Conservation (phyloP, 495 filamentous ascomycete genomes). For the Lasiosphaeris hirsuta region DNA sequence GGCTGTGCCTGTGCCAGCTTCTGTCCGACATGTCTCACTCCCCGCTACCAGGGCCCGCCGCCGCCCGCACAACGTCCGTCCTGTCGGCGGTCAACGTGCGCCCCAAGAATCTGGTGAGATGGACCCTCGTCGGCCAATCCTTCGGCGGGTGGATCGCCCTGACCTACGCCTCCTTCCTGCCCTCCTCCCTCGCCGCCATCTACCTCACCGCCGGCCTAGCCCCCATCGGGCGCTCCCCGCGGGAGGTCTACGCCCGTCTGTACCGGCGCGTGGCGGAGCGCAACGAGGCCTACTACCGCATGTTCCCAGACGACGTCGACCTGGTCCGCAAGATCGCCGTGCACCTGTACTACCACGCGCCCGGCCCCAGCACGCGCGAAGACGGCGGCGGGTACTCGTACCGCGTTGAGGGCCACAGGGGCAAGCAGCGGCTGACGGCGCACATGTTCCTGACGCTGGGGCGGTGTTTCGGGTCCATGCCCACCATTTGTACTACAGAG, state of each 20-base stretch:
- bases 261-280: slow-evolving; percentile 54
- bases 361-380: too few relatives aligned
- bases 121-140: slow-evolving; percentile 75
- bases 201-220: slow-evolving; percentile 78
- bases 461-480: slow-evolving; percentile 59
- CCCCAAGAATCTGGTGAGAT: slow-evolving; percentile 54
- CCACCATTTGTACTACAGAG: too few relatives aligned
- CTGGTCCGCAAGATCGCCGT: slow-evolving; percentile 61
- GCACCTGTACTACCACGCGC: slow-evolving; percentile 41
- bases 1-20: slow-evolving; percentile 55
- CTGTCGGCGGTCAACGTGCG: not conserved
- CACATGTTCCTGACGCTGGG: slow-evolving; percentile 72
- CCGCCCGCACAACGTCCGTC: too few relatives aligned
- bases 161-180: slow-evolving; percentile 75
- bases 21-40: too few relatives aligned
- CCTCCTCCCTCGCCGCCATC: slow-evolving; percentile 68
- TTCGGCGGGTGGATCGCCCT: slow-evolving; percentile 83
- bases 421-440: slow-evolving; percentile 49
- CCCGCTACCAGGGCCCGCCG: too few relatives aligned
- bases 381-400: not conserved
- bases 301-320: slow-evolving; percentile 70
- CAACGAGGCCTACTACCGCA: slow-evolving; percentile 71
- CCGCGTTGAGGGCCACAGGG: not conserved
- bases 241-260: slow-evolving; percentile 67
- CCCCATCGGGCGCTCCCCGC: slow-evolving; percentile 63